Percentiles rank a stretch among this genome's conserved stretches.
These are phyloP conservation scores for Basipetospora chlamydospora DNA, from an alignment of 2,329 filamentous ascomycete species.

Conservation along the genomic window DNA sequence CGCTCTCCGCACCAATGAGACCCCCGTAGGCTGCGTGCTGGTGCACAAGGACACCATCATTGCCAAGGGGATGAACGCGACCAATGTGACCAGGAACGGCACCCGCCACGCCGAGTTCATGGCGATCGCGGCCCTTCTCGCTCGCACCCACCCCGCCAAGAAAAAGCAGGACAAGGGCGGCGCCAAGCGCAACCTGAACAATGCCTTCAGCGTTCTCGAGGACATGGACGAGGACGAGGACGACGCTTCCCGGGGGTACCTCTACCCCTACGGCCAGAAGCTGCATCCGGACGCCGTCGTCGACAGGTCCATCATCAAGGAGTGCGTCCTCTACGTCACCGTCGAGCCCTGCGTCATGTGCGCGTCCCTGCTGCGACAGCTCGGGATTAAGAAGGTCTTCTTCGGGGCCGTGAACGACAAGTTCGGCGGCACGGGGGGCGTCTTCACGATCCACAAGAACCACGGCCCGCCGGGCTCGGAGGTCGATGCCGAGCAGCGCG, in stretches of 20 bases:
- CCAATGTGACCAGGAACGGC: slow-evolving; percentile 78
- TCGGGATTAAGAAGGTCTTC: slow-evolving; percentile 77
- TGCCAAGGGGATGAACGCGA: slow-evolving; percentile 90
- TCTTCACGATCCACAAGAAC: slow-evolving; percentile 61
- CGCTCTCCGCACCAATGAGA: slow-evolving; percentile 76
- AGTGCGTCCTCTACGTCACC: slow-evolving; percentile 79
- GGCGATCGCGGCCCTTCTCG: slow-evolving; percentile 50
- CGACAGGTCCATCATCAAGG: slow-evolving; percentile 51
- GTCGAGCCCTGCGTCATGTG: slow-evolving; percentile 99
- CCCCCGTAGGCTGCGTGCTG: slow-evolving; percentile 90
- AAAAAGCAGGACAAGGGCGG: slow-evolving; percentile 16
- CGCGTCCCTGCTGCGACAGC: slow-evolving; percentile 78
- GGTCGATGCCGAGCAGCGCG: slow-evolving; percentile 8
- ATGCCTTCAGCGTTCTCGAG: no score
- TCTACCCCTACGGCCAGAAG: slow-evolving; percentile 49
- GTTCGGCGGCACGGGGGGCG: slow-evolving; percentile 90
- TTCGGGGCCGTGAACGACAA: slow-evolving; percentile 94
- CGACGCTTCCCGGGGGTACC: slow-evolving; percentile 37
- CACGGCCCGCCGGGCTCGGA: slow-evolving; percentile 8
- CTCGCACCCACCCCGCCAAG: slow-evolving; percentile 12
- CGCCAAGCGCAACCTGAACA: no score
- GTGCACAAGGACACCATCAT: slow-evolving; percentile 69
- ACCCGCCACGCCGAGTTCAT: slow-evolving; percentile 94
- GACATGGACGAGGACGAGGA: slow-evolving; percentile 30
- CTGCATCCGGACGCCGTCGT: slow-evolving; percentile 41